These are phyloP conservation scores for Phytophthora syringae DNA, from an alignment of 352 stramenopile species.

Conservation along the genomic window DNA sequence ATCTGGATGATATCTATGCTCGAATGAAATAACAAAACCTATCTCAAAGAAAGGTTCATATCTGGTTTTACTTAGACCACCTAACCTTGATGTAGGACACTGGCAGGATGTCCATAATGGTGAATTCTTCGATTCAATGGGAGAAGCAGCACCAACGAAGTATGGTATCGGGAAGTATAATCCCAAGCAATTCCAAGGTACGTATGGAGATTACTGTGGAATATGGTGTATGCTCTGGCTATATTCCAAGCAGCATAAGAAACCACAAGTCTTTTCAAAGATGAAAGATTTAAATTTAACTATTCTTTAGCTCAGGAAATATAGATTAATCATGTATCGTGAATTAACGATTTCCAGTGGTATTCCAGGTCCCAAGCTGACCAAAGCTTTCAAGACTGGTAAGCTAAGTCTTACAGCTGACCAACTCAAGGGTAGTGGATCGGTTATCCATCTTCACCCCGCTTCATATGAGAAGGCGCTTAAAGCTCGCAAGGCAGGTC, in stretches of 20 bases:
- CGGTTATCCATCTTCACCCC: conserved; percentile 26
- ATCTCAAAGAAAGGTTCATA: conserved; percentile 18
- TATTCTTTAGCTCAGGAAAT: conserved; percentile 14
- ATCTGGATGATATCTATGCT: conserved; percentile 10
- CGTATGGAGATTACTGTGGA: conserved; percentile 20
- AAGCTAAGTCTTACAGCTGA: conserved; percentile 11
- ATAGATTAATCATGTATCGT: conserved; percentile 20
- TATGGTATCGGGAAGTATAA: conserved; percentile 21
- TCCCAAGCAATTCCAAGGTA: conserved; percentile 16
- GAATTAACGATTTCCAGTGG: conserved; percentile 13
- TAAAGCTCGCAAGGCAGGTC: conserved; percentile 5
- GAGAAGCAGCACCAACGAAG: conserved; percentile 9
- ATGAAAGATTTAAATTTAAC: conserved; percentile 30
- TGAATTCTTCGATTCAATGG: conserved; percentile 27
- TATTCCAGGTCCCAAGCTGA: conserved; percentile 5
- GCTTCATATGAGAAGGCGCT: conserved; percentile 18
- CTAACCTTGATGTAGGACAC: conserved; percentile 20
- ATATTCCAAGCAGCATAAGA: conserved; percentile 20
- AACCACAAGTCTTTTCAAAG: conserved; percentile 14
- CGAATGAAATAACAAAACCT: conserved; percentile 14
- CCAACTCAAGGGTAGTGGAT: conserved; percentile 11
- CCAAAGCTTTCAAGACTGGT: conserved; percentile 4
- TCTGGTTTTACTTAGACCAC: conserved; percentile 19
- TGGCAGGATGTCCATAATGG: conserved; percentile 17
- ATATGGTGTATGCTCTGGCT: conserved; percentile 21